These are phyloP conservation scores for Tricholoma terreum DNA, from an alignment of 768 basidiomycete species.

Conservation along the genomic window DNA sequence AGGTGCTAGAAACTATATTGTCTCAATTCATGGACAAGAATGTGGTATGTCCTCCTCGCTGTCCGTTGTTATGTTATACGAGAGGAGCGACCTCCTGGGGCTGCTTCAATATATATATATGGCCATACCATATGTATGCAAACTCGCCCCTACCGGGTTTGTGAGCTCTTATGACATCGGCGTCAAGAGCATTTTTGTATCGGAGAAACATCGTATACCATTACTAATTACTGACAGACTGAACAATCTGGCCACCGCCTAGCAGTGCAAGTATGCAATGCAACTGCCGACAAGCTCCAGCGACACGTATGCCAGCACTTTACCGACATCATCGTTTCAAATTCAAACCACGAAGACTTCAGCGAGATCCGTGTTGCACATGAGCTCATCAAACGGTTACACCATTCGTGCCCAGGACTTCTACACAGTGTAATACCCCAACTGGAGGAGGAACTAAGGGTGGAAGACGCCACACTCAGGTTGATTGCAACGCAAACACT, in stretches of 20 bases:
- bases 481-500: constrained; percentile 81
- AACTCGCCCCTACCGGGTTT: not conserved
- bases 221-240: constrained; percentile 42
- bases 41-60: constrained; percentile 44
- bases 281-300: constrained; percentile 81
- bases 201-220: not conserved
- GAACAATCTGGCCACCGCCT: constrained; percentile 79
- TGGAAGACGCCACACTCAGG: constrained; percentile 69
- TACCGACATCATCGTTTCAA: constrained; percentile 76
- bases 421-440: constrained; percentile 91
- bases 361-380: constrained; percentile 76
- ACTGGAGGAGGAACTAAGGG: constrained; percentile 85
- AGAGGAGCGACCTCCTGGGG: not conserved
- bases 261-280: constrained; percentile 82
- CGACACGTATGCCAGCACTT: constrained; percentile 91
- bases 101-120: not conserved
- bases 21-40: constrained; percentile 83
- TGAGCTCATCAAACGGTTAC: constrained; percentile 79
- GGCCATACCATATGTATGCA: not conserved
- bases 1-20: constrained; percentile 79
- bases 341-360: constrained; percentile 59
- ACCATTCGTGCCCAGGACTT: constrained; percentile 74
- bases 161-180: not conserved
- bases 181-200: not conserved
- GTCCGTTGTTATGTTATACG: not conserved